Evolutionary conservation across 1,139 yeast species (phyloP), one percentile per base, ranked within the genome.

Genomic region (Pichia sp.): DNA sequence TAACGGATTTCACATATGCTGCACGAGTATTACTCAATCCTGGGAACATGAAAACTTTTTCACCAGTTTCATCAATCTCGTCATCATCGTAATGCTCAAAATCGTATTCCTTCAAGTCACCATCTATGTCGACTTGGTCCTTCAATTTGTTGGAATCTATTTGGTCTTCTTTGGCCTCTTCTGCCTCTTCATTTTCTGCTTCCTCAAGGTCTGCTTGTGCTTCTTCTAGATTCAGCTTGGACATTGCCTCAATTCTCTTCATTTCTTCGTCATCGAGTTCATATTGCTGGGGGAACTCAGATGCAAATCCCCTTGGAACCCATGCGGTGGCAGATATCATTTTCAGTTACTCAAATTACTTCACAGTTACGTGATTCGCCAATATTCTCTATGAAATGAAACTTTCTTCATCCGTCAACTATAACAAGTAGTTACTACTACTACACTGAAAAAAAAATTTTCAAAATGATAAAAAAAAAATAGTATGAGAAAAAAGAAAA

Each of bases 271-370:
- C 98, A 64, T 91, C 84, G 57, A 93, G 75, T 63, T 89, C 96
- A 67, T 90, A 91, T 67, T 87, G 82, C 64, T 84, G 89, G 4
- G 99, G 99, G 67, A 86, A 88, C 70, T 92, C 97, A 43, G 96
- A 81, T 33, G 99, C 95, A 70, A 80, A 87, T 10, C 99, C 99
- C 66, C 97, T 81, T 50, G 98, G 98, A 38, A 93, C 97, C 98
- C 99, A 93, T 52, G 86, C 75, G 51, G 95, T 85, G 36, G 97
- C 87, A 51, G 99, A 91, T 62, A 93, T 85, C 96, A 95, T 91
- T 16, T 31, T 31, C 27, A 12, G 31, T 31, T 14, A 14, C 17
- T 16, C 30, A 1, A 14, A 7, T 10, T 30, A 10, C 17, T 17
- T 7, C 9, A 38, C 16, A n/a, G 9, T n/a, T n/a, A 17, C 4